phyloP scores from a whole-genome alignment of 352 stramenopile genomes.

The Globisporangium sylvaticum region DNA sequence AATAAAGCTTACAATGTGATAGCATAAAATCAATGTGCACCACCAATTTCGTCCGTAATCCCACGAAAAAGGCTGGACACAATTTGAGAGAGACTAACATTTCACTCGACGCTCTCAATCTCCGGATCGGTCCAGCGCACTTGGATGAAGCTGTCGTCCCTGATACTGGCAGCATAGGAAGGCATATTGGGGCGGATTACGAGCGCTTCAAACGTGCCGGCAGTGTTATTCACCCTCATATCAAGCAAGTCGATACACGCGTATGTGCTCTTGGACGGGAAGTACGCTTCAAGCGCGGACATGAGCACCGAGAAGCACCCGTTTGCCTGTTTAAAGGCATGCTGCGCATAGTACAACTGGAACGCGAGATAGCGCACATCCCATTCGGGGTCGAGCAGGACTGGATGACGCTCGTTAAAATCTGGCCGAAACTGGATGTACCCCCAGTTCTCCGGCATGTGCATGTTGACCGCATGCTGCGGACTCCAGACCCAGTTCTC shows the following conservation, averaged over 20 bases:
- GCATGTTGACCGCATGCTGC: conserved; percentile 84
- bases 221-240: conserved; percentile 12
- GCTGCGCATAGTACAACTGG: conserved; percentile 67
- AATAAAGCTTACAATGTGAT: too few species aligned
- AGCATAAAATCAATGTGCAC: too few species aligned
- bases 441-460: conserved; percentile 87
- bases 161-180: conserved; percentile 8
- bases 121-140: neutral
- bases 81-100: too few species aligned
- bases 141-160: conserved; percentile 11
- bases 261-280: conserved; percentile 21
- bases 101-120: conserved; percentile 9
- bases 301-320: conserved; percentile 29
- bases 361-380: conserved; percentile 47
- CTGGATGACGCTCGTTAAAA: conserved; percentile 3
- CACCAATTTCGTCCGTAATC: neutral
- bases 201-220: neutral
- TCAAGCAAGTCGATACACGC: conserved; percentile 22
- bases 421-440: conserved; percentile 74
- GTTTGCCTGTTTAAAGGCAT: conserved; percentile 27
- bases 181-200: neutral
- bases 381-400: conserved; percentile 46
- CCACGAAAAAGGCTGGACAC: neutral
- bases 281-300: conserved; percentile 30
- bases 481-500: conserved; percentile 90